Evolutionary conservation across 1,139 yeast species (phyloP).

Genomic region (Suhomyces ambrosiae): DNA sequence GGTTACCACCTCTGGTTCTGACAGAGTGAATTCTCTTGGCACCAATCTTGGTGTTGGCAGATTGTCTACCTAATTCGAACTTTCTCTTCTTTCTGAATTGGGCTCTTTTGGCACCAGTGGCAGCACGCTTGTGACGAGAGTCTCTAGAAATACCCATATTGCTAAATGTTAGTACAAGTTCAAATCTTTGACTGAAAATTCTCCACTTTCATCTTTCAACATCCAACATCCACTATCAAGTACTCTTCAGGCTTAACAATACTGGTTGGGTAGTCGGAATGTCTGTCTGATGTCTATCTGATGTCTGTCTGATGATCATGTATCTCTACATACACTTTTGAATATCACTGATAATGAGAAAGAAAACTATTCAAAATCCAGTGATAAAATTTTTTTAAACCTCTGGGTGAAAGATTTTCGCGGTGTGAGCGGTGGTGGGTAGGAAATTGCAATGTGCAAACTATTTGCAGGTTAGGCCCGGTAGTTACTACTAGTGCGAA

Average conservation of each 20-base stretch:
- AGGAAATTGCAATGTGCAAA: constrained; percentile 7
- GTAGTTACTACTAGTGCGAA: background rate
- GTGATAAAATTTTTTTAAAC: constrained; percentile 16
- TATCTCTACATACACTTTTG: constrained; percentile 20
- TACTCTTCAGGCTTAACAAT: too few relatives aligned
- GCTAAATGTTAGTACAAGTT: constrained; percentile 30
- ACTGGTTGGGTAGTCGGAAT: too few relatives aligned
- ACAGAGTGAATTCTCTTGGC: constrained; percentile 98
- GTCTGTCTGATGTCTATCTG: background rate
- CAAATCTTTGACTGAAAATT: background rate
- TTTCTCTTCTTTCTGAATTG: constrained; percentile 99
- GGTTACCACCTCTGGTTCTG: constrained; percentile 99
- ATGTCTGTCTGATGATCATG: constrained; percentile 1
- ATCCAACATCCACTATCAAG: background rate
- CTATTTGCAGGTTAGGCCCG: constrained; percentile 9
- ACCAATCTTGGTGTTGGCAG: constrained; percentile 99
- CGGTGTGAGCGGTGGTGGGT: constrained; percentile 7
- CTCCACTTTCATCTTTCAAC: too few relatives aligned
- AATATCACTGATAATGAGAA: constrained; percentile 21
- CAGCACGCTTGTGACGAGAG: constrained; percentile 99
- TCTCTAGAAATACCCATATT: constrained; percentile 99
- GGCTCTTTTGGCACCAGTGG: constrained; percentile 99
- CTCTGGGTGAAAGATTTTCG: constrained; percentile 13
- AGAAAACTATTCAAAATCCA: constrained; percentile 13
- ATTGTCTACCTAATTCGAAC: constrained; percentile 99